These are phyloP conservation scores for Globisporangium orthogonon DNA, from an alignment of 352 stramenopile species.

Conservation along the genomic window DNA sequence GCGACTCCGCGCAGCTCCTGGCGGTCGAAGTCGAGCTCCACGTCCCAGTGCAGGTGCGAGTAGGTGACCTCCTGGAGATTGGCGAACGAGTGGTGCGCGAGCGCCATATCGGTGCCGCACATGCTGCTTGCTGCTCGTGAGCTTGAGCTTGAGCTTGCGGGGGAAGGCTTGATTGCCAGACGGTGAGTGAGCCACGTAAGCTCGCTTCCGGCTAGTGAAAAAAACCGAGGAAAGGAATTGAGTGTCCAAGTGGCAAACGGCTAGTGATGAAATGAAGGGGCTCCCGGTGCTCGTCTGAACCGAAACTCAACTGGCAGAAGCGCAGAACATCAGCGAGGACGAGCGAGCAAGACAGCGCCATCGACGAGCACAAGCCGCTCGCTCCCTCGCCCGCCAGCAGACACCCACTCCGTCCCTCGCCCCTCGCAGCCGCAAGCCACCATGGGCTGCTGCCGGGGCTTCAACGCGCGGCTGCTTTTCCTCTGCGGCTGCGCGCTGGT, in stretches of 20 bases:
- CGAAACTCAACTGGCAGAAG: too few relatives aligned
- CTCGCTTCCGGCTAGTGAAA: background rate
- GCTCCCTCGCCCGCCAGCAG: too few relatives aligned
- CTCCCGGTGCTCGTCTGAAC: too few relatives aligned
- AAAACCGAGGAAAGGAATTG: background rate
- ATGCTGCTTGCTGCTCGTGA: too few relatives aligned
- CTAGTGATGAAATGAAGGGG: too few relatives aligned
- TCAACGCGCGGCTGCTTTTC: constrained; percentile 70
- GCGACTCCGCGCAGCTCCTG: constrained; percentile 69
- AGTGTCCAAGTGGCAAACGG: too few relatives aligned
- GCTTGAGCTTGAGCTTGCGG: too few relatives aligned
- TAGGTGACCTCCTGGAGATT: constrained; percentile 82
- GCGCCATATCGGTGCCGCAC: background rate
- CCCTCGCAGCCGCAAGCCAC: background rate
- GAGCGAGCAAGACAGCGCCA: too few relatives aligned
- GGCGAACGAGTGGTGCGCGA: constrained; percentile 70
- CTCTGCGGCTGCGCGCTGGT: constrained; percentile 76
- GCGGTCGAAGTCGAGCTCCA: constrained; percentile 81
- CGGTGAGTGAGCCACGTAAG: too few relatives aligned
- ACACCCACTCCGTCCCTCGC: too few relatives aligned
- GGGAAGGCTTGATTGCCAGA: too few relatives aligned
- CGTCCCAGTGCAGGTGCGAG: constrained; percentile 84
- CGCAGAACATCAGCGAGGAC: too few relatives aligned
- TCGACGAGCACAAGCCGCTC: background rate
- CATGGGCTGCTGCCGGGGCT: constrained; percentile 53